Conservation (phyloP, 805 yeast genomes). For the Vanderwaltozyma tropicalis region DNA sequence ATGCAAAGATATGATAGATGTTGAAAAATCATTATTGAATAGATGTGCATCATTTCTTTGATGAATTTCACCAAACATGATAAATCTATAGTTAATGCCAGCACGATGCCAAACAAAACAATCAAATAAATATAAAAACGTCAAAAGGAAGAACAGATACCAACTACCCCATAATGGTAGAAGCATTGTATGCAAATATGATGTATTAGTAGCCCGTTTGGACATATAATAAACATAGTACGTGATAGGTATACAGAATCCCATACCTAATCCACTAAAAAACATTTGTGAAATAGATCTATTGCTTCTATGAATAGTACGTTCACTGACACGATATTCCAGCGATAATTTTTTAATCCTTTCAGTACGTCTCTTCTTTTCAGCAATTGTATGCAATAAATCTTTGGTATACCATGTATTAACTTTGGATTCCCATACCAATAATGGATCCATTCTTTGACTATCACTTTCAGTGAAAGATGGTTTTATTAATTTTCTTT, state of each 20-base stretch:
- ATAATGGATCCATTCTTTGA: conserved; percentile 19
- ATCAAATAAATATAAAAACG: conserved; percentile 54
- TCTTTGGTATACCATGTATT: conserved; percentile 33
- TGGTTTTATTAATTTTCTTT: not conserved
- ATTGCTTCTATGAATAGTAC: conserved; percentile 26
- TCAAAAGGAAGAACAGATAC: conserved; percentile 47
- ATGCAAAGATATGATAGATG: conserved; percentile 32
- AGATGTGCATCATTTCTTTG: conserved; percentile 39
- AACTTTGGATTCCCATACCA: conserved; percentile 25
- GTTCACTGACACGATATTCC: conserved; percentile 25
- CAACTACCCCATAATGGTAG: conserved; percentile 93
- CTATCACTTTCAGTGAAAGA: conserved; percentile 1
- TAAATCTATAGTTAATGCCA: conserved; percentile 83
- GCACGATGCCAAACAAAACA: conserved; percentile 61
- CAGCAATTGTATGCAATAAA: conserved; percentile 19
- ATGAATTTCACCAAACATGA: conserved; percentile 68
- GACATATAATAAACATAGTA: conserved; percentile 3
- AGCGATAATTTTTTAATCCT: conserved; percentile 21
- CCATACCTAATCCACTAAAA: conserved; percentile 45
- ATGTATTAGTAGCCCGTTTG: not conserved
- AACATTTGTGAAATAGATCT: conserved; percentile 36
- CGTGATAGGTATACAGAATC: conserved; percentile 63
- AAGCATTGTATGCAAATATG: conserved; percentile 30
- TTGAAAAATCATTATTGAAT: conserved; percentile 29
- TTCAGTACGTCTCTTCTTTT: conserved; percentile 19